phyloP scores from a whole-genome alignment of 78 protist genomes.

The Goniomonas avonlea region DNA sequence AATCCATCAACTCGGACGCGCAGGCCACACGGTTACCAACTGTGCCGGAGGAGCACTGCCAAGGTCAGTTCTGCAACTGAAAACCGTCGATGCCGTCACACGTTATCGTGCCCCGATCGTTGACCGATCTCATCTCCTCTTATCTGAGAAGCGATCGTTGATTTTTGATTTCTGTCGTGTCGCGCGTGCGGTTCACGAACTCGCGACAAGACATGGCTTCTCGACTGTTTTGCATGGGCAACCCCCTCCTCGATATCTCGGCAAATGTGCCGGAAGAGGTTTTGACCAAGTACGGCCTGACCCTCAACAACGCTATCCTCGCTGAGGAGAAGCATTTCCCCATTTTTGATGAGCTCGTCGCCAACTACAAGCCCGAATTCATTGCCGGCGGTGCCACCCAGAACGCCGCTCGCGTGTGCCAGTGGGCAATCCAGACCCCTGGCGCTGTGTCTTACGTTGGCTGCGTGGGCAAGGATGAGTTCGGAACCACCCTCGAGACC shows the following conservation, averaged over 20 bases:
- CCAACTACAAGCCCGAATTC: constrained; percentile 52
- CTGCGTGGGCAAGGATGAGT: constrained; percentile 76
- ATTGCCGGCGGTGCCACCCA: constrained; percentile 89
- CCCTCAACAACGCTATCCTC: constrained; percentile 71
- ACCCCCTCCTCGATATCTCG: constrained; percentile 80
- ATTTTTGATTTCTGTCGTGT: neutral
- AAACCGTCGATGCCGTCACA: too few species aligned
- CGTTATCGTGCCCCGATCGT: too few species aligned
- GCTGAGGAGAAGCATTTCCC: constrained; percentile 62
- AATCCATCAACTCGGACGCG: too few species aligned
- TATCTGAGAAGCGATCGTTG: too few species aligned
- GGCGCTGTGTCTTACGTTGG: constrained; percentile 63
- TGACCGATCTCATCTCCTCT: too few species aligned
- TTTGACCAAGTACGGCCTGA: constrained; percentile 58
- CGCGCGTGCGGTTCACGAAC: neutral
- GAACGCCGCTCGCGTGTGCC: constrained; percentile 61
- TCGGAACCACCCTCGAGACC: too few species aligned
- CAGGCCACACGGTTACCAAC: too few species aligned
- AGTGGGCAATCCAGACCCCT: constrained; percentile 70
- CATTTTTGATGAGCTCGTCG: constrained; percentile 53
- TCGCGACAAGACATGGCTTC: too few species aligned
- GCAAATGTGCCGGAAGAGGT: constrained; percentile 20
- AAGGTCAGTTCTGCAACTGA: too few species aligned
- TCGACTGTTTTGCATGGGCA: constrained; percentile 45
- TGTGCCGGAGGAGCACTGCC: too few species aligned